phyloP scores from a whole-genome alignment of 148 eudicot species.

The Fagopyrum tataricum region DNA sequence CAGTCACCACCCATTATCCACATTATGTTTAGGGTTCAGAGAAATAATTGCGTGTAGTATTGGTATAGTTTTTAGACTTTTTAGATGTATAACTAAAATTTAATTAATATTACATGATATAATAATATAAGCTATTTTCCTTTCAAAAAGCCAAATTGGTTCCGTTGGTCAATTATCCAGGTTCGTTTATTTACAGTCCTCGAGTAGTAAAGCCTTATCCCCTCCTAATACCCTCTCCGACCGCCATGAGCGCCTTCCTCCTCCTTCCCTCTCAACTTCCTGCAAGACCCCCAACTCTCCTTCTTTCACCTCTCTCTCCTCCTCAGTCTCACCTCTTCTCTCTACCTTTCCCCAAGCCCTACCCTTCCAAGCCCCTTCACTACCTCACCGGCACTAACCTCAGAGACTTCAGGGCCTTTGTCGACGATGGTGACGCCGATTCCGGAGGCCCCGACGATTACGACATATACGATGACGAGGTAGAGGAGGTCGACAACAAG shows the following conservation, averaged over 20 bases:
- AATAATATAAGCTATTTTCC: no score
- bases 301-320: conserved; percentile 25
- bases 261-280: conserved; percentile 11
- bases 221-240: conserved; percentile 22
- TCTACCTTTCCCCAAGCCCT: conserved; percentile 19
- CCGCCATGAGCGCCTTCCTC: conserved; percentile 12
- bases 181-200: not conserved
- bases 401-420: conserved; percentile 41
- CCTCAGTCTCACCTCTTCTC: conserved; percentile 10
- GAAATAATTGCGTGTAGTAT: no score
- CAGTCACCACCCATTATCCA: no score
- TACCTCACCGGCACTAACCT: conserved; percentile 8
- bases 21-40: no score
- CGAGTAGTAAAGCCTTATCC: conserved; percentile 18
- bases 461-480: conserved; percentile 84
- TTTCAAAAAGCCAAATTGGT: no score
- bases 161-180: no score
- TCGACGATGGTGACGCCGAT: conserved; percentile 60
- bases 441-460: conserved; percentile 48
- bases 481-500: conserved; percentile 75
- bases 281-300: conserved; percentile 21
- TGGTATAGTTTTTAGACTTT: no score
- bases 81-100: no score
- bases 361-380: conserved; percentile 17
- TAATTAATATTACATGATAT: no score